These are phyloP conservation scores for Hymenoscyphus fraxineus DNA, from an alignment of 2,329 filamentous ascomycete species.

Conservation along the genomic window DNA sequence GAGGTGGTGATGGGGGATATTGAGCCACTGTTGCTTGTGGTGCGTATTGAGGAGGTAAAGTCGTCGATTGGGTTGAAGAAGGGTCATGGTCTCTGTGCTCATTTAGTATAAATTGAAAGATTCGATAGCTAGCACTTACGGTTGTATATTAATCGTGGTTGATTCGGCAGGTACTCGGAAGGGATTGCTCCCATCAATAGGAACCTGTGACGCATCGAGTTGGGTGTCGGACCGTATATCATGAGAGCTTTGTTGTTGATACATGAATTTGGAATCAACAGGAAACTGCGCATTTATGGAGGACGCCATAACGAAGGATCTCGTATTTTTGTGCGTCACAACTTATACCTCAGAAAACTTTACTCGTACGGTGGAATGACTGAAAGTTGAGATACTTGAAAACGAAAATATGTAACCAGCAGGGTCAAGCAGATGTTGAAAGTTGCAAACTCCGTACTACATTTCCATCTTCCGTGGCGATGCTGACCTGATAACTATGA, in stretches of 20 bases:
- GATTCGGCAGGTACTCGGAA: background rate
- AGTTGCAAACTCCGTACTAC: background rate
- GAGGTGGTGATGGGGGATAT: background rate
- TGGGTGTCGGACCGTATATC: background rate
- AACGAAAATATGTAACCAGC: background rate
- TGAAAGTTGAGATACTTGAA: background rate
- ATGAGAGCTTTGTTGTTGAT: background rate
- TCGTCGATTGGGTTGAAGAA: background rate
- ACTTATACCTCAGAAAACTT: background rate
- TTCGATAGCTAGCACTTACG: background rate
- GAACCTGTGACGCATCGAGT: slow-evolving; percentile 1
- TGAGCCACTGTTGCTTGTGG: background rate
- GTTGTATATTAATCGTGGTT: background rate
- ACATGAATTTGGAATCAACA: background rate
- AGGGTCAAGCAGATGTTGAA: background rate
- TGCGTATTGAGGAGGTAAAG: slow-evolving; percentile 2
- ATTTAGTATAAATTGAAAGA: background rate
- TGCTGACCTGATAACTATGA: background rate
- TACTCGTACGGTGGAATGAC: background rate
- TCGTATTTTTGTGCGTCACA: background rate
- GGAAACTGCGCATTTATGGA: background rate
- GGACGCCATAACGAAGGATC: background rate
- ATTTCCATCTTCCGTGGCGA: background rate
- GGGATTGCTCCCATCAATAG: background rate
- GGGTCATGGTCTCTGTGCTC: slow-evolving; percentile 2